Conservation (phyloP, 352 stramenopile species). For the Pythium apleroticum region DNA sequence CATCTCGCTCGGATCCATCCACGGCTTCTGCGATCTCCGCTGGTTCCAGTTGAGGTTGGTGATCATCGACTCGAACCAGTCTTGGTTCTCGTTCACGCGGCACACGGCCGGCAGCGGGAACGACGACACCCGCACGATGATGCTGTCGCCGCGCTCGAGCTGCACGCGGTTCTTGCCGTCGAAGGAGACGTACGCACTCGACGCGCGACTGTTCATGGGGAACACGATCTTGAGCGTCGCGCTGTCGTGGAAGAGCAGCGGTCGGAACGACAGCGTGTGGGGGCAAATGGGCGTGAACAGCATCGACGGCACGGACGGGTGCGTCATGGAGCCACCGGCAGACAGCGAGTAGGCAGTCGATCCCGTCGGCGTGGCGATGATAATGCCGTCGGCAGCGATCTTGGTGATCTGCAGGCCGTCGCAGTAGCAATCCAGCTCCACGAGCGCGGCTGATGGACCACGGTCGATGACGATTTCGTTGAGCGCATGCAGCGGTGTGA, state of each 20-base stretch:
- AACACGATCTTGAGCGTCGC: constrained; percentile 90
- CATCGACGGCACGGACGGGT: constrained; percentile 97
- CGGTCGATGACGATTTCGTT: constrained; percentile 99
- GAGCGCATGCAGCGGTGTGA: constrained; percentile 90
- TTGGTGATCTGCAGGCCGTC: constrained; percentile 96
- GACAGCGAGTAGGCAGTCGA: constrained; percentile 98
- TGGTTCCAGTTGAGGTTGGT: constrained; percentile 94
- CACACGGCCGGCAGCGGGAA: constrained; percentile 89
- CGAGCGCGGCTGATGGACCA: constrained; percentile 86
- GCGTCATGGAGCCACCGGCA: constrained; percentile 96
- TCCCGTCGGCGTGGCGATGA: constrained; percentile 97
- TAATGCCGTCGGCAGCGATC: constrained; percentile 96
- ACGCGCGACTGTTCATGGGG: constrained; percentile 68
- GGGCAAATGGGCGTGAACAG: constrained; percentile 98
- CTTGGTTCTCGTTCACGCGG: constrained; percentile 86
- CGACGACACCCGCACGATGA: constrained; percentile 86
- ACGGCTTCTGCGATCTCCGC: constrained; percentile 80
- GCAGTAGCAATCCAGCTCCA: constrained; percentile 97
- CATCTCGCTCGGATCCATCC: constrained; percentile 24
- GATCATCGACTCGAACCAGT: constrained; percentile 93
- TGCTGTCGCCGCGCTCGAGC: constrained; percentile 82
- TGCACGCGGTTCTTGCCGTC: constrained; percentile 90
- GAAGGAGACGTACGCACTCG: constrained; percentile 86
- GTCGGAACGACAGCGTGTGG: constrained; percentile 95
- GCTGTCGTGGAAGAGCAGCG: constrained; percentile 91